phyloP scores from a whole-genome alignment of 1,284 basidiomycete species.

The Irpex sp. region DNA sequence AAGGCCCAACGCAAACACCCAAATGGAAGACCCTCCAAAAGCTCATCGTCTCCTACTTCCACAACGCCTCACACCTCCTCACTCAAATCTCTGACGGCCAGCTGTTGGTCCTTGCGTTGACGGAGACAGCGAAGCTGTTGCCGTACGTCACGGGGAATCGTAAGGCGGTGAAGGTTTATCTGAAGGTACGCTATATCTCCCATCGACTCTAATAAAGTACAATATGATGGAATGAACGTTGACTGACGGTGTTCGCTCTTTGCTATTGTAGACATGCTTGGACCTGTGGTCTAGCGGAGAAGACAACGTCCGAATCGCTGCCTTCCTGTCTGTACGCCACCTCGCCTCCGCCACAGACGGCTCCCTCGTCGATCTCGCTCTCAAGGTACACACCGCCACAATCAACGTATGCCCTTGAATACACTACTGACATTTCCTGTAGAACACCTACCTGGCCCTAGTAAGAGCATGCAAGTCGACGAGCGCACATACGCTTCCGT shows the following conservation, averaged over 20 bases:
- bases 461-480: slow-evolving; percentile 82
- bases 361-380: slow-evolving; percentile 77
- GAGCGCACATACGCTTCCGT: slow-evolving; percentile 83
- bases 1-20: slow-evolving; percentile 67
- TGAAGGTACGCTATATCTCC: slow-evolving; percentile 54
- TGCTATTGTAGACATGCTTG: slow-evolving; percentile 58
- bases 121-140: slow-evolving; percentile 80
- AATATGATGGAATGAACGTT: neutral
- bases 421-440: neutral
- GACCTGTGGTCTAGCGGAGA: slow-evolving; percentile 79
- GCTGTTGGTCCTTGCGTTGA: slow-evolving; percentile 66
- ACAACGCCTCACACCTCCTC: slow-evolving; percentile 77
- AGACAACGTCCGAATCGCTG: slow-evolving; percentile 82
- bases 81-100: slow-evolving; percentile 71
- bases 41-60: slow-evolving; percentile 84
- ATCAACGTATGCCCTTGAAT: neutral
- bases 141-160: slow-evolving; percentile 83
- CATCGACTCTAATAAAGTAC: neutral
- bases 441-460: slow-evolving; percentile 84
- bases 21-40: slow-evolving; percentile 83
- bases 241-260: neutral
- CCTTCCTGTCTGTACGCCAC: slow-evolving; percentile 83
- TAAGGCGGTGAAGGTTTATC: slow-evolving; percentile 78
- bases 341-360: slow-evolving; percentile 79
- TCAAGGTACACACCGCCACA: slow-evolving; percentile 58